Base-by-base conservation (phyloP, 2,329 filamentous ascomycete genomes). In the Aspergillus ibericus region DNA sequence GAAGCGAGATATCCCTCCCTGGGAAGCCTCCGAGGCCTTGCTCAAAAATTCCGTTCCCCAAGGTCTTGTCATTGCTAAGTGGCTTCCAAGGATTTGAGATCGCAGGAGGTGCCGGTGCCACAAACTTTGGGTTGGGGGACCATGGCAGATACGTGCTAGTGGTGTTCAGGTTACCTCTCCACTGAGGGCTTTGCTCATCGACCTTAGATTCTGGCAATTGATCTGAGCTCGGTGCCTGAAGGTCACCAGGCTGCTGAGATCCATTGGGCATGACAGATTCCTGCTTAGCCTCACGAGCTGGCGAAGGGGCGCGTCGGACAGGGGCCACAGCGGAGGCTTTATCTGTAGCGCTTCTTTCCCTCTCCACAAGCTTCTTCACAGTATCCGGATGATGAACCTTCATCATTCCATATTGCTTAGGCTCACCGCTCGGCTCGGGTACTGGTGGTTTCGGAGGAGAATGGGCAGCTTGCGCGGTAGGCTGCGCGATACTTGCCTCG, bases 31-130 rank as follows among this genome's bases (percentile, higher is more conserved):
- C 77, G 55, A 83, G 80, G 58, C 72, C 74, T 59, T 79, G 80
- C 62, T 86, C 84, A 64, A 88, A 88, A 2, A 84, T 86, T 29
- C 85, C 85, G 71, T 88, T 88, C 15, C 85, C 85, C 40, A 88
- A 79, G 25, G 83, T 82, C 65, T 82, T 81, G 61, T 85, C 82
- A 65, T 79, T 79, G 54, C 76, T 80, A 36, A 82, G 76, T 36
- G 82, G 79, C 56, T 85, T 85, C 85, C 85, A 88, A 32, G 86
- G 81, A 63, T 84, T 85, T 54, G 76, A 68, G 61, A 75, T 62
- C 40, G 75, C 63, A 54, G 73, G 65, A 27, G 76, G 60, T 34
- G 72, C 68, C 34, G 51, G 22, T 18, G 68, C 61, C 22, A 64
- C 64, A 29, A 78, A 68, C 44, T 75, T 77, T 5, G 71, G 53